A percentile compares a stretch with the other conserved stretches of the same genome.
Evolutionary conservation across 108 stramenopile genomes (phyloP).

Genomic region (Bacterosira constricta): DNA sequence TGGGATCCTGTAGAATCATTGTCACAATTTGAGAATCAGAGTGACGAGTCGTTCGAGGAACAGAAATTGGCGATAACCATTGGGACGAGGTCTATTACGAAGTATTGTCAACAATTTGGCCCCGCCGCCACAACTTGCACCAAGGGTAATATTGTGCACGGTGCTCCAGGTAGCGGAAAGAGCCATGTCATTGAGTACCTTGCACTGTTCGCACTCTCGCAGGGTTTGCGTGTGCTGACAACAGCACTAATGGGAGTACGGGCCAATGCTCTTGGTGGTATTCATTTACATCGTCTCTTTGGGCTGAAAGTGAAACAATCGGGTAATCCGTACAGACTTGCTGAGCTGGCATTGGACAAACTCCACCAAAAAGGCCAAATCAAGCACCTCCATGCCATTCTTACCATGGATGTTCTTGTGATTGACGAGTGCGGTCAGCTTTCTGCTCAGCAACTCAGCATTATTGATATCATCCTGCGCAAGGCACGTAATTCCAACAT

Average conservation of each 20-base stretch:
- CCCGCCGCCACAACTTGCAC: background rate
- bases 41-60: constrained; percentile 11
- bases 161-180: constrained; percentile 21
- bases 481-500: background rate
- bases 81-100: background rate
- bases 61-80: background rate
- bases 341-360: constrained; percentile 1
- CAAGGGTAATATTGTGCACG: constrained; percentile 1
- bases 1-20: constrained; percentile 7
- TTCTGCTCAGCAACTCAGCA: constrained; percentile 6
- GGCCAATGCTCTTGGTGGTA: constrained; percentile 8
- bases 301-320: background rate
- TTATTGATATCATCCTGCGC: constrained; percentile 26
- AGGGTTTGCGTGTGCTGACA: constrained; percentile 15
- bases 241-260: constrained; percentile 27
- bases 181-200: background rate
- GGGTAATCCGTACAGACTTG: background rate
- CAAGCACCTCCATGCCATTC: background rate
- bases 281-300: constrained; percentile 18
- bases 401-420: constrained; percentile 24
- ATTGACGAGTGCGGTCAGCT: constrained; percentile 24
- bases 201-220: constrained; percentile 12
- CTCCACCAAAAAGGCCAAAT: background rate
- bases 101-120: background rate
- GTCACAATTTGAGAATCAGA: background rate